Percentiles rank a stretch among this genome's conserved stretches.
phyloP scores from a whole-genome alignment of 306 rosid genomes.

The Vigna reflexopilosa region DNA sequence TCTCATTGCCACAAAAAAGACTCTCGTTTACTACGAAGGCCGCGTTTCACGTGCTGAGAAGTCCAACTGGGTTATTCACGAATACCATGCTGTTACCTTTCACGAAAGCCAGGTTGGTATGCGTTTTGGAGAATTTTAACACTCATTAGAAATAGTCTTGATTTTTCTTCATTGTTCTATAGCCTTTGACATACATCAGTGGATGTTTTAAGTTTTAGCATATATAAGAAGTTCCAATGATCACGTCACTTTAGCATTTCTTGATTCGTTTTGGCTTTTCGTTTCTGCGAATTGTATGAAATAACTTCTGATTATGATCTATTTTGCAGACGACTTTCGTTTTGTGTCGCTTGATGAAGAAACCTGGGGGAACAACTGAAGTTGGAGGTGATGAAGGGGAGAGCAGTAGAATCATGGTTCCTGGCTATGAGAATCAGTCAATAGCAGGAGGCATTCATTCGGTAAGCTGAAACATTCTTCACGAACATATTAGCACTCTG shows the following conservation, averaged over 20 bases:
- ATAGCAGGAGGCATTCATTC: background rate
- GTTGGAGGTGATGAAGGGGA: slow-evolving; percentile 46
- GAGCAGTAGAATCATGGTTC: slow-evolving; percentile 31
- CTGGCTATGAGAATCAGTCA: slow-evolving; percentile 32
- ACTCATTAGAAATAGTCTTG: background rate
- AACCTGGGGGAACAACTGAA: slow-evolving; percentile 43
- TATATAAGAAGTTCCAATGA: no score
- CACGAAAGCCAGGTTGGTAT: slow-evolving; percentile 49
- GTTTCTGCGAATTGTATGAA: background rate
- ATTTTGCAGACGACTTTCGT: slow-evolving; percentile 58
- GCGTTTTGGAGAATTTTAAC: background rate
- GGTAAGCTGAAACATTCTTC: slow-evolving; percentile 51
- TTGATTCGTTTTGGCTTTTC: background rate
- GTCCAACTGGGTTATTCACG: slow-evolving; percentile 73
- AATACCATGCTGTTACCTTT: slow-evolving; percentile 51
- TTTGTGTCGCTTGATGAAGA: slow-evolving; percentile 56
- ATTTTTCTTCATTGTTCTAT: background rate
- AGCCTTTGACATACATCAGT: background rate
- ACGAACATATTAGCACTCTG: background rate
- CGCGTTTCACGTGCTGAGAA: slow-evolving; percentile 27
- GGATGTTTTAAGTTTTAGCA: no score
- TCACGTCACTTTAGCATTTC: no score
- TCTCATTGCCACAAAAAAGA: slow-evolving; percentile 67
- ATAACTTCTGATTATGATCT: slow-evolving; percentile 16
- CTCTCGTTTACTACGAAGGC: slow-evolving; percentile 59